phyloP scores from a whole-genome alignment of 257 asterid species.

The Craterostigma plantagineum region DNA sequence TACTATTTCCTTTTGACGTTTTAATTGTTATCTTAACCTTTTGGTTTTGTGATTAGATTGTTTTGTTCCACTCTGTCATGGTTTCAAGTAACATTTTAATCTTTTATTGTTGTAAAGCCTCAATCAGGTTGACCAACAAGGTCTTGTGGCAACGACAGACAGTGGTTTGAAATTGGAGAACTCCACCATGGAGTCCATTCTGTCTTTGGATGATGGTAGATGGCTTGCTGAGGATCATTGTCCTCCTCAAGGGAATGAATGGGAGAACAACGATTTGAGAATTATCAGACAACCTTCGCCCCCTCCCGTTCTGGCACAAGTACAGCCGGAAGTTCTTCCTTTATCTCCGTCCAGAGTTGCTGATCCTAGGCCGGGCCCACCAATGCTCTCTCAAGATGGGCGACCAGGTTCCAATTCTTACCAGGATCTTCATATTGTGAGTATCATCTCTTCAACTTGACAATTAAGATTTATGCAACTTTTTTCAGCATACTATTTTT shows the following conservation, averaged over 20 bases:
- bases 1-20: too few relatives aligned
- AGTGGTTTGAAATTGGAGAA: conserved; percentile 19
- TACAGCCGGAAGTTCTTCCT: conserved; percentile 46
- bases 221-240: conserved; percentile 49
- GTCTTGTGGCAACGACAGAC: conserved; percentile 16
- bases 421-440: conserved; percentile 87
- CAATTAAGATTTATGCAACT: conserved; percentile 22
- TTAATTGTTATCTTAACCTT: neutral
- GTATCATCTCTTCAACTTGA: conserved; percentile 23
- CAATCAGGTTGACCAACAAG: conserved; percentile 39
- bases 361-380: conserved; percentile 93
- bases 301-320: conserved; percentile 85
- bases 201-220: conserved; percentile 78
- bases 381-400: conserved; percentile 36
- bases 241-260: conserved; percentile 21
- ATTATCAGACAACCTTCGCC: conserved; percentile 73
- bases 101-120: conserved; percentile 35
- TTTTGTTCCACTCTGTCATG: conserved; percentile 9
- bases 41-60: conserved; percentile 37
- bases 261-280: conserved; percentile 30
- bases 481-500: conserved; percentile 29
- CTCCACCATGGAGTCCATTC: conserved; percentile 58
- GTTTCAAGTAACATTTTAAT: conserved; percentile 17
- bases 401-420: conserved; percentile 41
- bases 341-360: conserved; percentile 82